Evolutionary conservation across 768 basidiomycete genomes (phyloP), one percentile per base, ranked within the genome.

Genomic region (Panellus pusillus): DNA sequence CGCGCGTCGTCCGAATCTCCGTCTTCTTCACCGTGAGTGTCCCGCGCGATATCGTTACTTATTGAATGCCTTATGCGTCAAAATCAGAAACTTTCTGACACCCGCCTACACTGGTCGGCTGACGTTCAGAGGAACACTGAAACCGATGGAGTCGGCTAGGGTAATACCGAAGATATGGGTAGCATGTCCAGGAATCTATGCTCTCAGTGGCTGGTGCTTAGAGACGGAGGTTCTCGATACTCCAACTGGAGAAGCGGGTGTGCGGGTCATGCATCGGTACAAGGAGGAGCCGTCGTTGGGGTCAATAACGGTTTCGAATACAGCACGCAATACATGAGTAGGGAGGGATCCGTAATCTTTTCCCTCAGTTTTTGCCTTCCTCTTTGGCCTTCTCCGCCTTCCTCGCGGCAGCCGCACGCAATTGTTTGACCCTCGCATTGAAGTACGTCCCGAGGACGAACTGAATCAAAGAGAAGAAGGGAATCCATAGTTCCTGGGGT

Each of bases 361-460:
- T 24, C 6, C 24, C 24, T 24, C 24, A 35, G 14, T 35, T 8
- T 14, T 58, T 46, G 14, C 42, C 39, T 42, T 60, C 66, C 53
- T 49, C 61, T 38, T 52, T 59, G 56, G 44, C 66, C 62, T 57
- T 64, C 62, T 52, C 65, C 49, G 52, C 66, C 63, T 82, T 79
- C 63, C 82, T 83, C 62, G 74, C 80, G 6, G 77, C 79, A 31
- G 80, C 81, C 37, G 84, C 68, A 17, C 76, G 79, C 52, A 83
- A 58, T 63, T 79, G 79, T 73, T 92, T 91, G 52, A 85, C 74
- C 56, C 83, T 82, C 57, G 83, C 78, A 66, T 89, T 92, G 74
- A 89, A 85, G 66, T 83, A 78, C 4, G 86, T 89, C 87, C 91
- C 91, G 12, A 91, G 75, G 18, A 82, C 67, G 66, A 94, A 92